These are phyloP conservation scores for Metarhizium rileyi DNA, from an alignment of 2,329 filamentous ascomycete species.

Conservation along the genomic window DNA sequence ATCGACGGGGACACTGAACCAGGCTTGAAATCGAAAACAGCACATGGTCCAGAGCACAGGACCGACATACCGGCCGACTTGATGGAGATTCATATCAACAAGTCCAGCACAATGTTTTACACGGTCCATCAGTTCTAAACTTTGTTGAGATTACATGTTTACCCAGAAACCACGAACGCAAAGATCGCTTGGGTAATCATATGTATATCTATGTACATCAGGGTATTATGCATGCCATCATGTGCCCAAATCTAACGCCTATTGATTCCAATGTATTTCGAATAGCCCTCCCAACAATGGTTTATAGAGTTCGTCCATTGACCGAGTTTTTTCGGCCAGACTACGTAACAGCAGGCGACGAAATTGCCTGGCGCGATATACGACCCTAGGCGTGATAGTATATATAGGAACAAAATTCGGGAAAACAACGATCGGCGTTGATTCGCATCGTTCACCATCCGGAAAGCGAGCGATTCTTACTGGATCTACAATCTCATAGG, in stretches of 20 bases:
- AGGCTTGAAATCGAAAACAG: too few relatives aligned
- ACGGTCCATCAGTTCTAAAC: not conserved
- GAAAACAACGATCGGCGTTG: not conserved
- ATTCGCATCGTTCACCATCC: not conserved
- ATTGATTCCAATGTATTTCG: not conserved
- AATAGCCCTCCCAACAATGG: not conserved
- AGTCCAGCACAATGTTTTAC: not conserved
- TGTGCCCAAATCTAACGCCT: not conserved
- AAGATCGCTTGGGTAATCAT: not conserved
- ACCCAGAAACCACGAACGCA: not conserved
- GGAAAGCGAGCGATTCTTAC: not conserved
- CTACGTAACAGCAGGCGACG: not conserved
- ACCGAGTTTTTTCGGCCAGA: not conserved
- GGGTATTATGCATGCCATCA: not conserved
- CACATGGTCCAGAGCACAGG: too few relatives aligned
- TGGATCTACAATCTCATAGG: not conserved
- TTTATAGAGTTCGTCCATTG: not conserved
- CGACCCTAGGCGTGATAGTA: not conserved
- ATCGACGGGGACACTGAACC: too few relatives aligned
- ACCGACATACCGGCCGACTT: too few relatives aligned
- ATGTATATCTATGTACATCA: not conserved
- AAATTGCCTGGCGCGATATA: not conserved
- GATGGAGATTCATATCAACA: too few relatives aligned
- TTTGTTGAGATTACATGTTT: not conserved
- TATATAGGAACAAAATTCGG: not conserved